Evolutionary conservation across 257 asterid genomes (phyloP), one percentile per base, ranked within the genome.

Genomic region (Haberlea rhodopensis): DNA sequence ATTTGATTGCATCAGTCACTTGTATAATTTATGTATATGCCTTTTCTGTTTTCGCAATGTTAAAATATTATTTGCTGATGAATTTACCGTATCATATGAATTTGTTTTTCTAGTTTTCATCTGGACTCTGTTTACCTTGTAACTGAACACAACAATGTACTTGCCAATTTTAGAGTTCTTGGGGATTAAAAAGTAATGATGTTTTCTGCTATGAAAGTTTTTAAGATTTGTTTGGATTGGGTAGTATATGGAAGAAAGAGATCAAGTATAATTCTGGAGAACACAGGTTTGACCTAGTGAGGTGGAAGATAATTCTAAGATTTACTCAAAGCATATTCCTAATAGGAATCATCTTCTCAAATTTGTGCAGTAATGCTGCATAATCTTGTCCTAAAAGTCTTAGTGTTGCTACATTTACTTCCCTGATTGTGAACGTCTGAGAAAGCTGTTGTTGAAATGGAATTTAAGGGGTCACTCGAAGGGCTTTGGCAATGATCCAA

Each of bases 1-100:
- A 34, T 60, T 21, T 57, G 64, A 29, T 15, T 58, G 65, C 53
- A 51, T 60, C 63, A 57, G 26, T 55, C 45, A 43, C 16, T 5
- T 59, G 49, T 59, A 22, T 31, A 27, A 10, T n/a, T 57, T 32
- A 56, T 8, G 19, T 8, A 31, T 53, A n/a, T 57, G 20, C 20
- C 21, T 49, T 28, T n/a, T 57, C 15, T 49, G 22, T 59, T 62
- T 20, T 65, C 22, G 45, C 61, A 58, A n/a, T 19, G 57, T 58
- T 19, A 25, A 13, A 45, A 31, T 5, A 34, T 57, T 48, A 26
- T 64, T 48, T 19, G 21, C 21, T 18, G 25, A 25, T 37, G 15
- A 28, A 57, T 48, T 52, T 52, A 11, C 65, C 37, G 13, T 15
- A 54, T 19, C 54, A n/a, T 43, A 8, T 43, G 4, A 13, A 13